These are phyloP conservation scores for Fusarium protoensiforme DNA, from an alignment of 2,329 filamentous ascomycete species.

Conservation along the genomic window DNA sequence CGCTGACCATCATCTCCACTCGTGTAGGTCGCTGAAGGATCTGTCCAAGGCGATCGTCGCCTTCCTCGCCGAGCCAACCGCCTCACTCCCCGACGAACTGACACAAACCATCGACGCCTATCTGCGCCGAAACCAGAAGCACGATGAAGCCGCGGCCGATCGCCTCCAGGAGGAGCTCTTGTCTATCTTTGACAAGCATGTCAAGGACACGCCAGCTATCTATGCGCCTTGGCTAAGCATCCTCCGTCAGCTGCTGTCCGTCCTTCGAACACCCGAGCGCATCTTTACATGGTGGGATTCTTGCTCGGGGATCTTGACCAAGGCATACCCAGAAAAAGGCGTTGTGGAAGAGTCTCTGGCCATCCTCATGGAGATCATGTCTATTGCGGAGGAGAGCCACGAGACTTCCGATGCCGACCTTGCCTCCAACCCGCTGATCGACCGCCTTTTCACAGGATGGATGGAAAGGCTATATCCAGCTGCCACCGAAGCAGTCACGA, in stretches of 20 bases:
- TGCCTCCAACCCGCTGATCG: conserved; percentile 61
- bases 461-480: conserved; percentile 59
- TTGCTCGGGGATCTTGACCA: conserved; percentile 51
- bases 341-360: conserved; percentile 73
- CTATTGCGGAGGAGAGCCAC: conserved; percentile 69
- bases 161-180: conserved; percentile 79
- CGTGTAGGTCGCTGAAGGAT: conserved; percentile 67
- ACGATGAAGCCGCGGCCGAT: conserved; percentile 76
- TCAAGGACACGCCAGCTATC: conserved; percentile 66
- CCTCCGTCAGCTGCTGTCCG: conserved; percentile 71
- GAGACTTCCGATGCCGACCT: conserved; percentile 55
- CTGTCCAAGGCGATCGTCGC: conserved; percentile 66
- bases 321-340: conserved; percentile 69
- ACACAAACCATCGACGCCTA: conserved; percentile 72
- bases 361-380: conserved; percentile 72
- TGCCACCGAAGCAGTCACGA: conserved; percentile 50
- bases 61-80: conserved; percentile 59
- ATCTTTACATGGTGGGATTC: conserved; percentile 78
- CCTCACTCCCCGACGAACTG: conserved; percentile 76
- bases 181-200: conserved; percentile 72
- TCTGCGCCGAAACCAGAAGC: conserved; percentile 72
- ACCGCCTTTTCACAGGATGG: conserved; percentile 68
- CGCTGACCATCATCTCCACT: conserved; percentile 37
- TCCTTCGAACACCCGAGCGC: conserved; percentile 70
- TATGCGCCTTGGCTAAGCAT: conserved; percentile 76